phyloP scores from a whole-genome alignment of 139 green algal genomes.

The Eudorina sp. region DNA sequence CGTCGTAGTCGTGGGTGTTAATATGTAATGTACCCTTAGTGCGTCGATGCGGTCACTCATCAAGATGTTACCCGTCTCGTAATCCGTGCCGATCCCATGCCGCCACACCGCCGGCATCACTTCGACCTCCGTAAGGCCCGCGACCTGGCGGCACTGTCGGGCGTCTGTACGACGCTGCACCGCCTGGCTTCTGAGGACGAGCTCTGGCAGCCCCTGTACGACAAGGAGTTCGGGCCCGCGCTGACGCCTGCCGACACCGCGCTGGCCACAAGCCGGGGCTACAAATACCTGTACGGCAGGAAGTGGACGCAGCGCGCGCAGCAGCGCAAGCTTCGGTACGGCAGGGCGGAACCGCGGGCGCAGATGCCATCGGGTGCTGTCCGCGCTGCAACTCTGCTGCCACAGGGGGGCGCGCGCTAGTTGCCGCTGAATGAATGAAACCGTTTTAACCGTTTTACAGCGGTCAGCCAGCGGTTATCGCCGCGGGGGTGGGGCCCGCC shows the following conservation, averaged over 20 bases:
- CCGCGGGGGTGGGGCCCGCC: too few species aligned
- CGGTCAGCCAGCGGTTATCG: background rate
- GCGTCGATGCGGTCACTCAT: too few species aligned
- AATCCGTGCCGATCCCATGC: too few species aligned
- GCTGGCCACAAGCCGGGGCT: slow-evolving; percentile 13
- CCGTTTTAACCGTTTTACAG: background rate
- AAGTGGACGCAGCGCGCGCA: slow-evolving; percentile 15
- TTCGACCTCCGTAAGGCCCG: background rate
- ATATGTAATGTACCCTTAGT: too few species aligned
- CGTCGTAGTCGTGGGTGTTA: too few species aligned
- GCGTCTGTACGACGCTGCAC: background rate
- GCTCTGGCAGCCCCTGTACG: slow-evolving; percentile 24
- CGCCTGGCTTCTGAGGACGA: slow-evolving; percentile 22
- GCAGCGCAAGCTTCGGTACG: background rate
- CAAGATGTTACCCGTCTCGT: too few species aligned
- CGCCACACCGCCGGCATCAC: too few species aligned
- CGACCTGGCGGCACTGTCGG: slow-evolving; percentile 6
- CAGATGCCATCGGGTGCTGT: too few species aligned
- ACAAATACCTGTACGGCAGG: background rate
- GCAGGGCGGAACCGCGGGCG: too few species aligned
- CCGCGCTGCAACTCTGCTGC: background rate
- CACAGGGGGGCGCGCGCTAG: background rate
- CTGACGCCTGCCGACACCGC: background rate
- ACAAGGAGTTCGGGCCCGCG: slow-evolving; percentile 7
- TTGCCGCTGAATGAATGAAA: background rate